These are phyloP conservation scores for Pseudozyma pruni DNA, from an alignment of 1,284 basidiomycete genomes.

Conservation along the genomic window DNA sequence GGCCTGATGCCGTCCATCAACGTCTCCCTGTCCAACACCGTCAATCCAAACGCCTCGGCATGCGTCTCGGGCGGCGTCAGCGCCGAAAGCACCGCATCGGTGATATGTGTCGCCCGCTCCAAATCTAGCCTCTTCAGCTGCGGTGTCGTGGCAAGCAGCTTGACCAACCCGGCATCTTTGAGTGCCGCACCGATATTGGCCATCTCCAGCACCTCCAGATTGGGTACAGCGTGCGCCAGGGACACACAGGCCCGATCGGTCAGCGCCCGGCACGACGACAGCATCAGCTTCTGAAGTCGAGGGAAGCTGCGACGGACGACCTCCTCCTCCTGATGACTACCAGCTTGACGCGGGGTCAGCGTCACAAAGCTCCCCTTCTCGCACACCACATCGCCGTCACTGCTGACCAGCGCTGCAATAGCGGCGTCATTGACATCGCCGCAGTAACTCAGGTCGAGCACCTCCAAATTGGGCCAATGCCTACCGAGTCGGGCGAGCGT, in stretches of 20 bases:
- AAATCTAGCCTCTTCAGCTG: slow-evolving; percentile 81
- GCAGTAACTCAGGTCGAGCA: slow-evolving; percentile 79
- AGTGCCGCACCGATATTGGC: slow-evolving; percentile 73
- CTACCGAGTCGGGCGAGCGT: slow-evolving; percentile 71
- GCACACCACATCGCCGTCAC: slow-evolving; percentile 13
- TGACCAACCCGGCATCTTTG: slow-evolving; percentile 78
- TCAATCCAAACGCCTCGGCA: slow-evolving; percentile 34
- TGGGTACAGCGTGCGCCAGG: slow-evolving; percentile 78
- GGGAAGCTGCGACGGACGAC: slow-evolving; percentile 44
- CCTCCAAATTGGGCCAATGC: slow-evolving; percentile 74
- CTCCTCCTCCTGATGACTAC: slow-evolving; percentile 28
- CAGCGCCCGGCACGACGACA: slow-evolving; percentile 80
- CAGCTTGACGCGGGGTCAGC: slow-evolving; percentile 49
- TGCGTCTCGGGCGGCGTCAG: slow-evolving; percentile 73
- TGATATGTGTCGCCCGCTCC: slow-evolving; percentile 81
- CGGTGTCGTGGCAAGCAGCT: slow-evolving; percentile 78
- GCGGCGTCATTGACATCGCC: slow-evolving; percentile 78
- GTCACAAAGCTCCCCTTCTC: slow-evolving; percentile 24
- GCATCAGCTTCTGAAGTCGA: slow-evolving; percentile 78
- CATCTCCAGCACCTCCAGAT: slow-evolving; percentile 82
- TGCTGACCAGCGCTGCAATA: slow-evolving; percentile 76
- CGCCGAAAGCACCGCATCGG: slow-evolving; percentile 76
- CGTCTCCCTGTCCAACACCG: slow-evolving; percentile 25
- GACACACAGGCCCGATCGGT: slow-evolving; percentile 79
- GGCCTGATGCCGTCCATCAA: slow-evolving; percentile 23